Evolutionary conservation across 164 flowering plant species (phyloP).

Genomic region (Nymphaea colorata): DNA sequence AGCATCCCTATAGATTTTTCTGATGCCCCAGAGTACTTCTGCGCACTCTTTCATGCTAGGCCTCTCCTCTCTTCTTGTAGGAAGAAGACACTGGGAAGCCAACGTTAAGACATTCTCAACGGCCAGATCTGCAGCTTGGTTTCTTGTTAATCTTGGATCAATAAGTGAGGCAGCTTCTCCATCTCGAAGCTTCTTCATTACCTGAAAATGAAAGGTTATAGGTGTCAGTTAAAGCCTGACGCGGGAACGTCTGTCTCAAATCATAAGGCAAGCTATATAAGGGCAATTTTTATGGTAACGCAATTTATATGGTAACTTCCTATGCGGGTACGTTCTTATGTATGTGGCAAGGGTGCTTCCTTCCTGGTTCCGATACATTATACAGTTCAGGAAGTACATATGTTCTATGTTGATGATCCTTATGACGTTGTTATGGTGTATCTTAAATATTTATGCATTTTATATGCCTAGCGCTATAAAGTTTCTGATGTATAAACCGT

Average conservation of each 20-base stretch:
- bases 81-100: conserved; percentile 38
- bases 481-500: no score
- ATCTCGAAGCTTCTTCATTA: conserved; percentile 36
- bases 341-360: background rate
- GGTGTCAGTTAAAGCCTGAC: no score
- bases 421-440: no score
- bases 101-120: conserved; percentile 40
- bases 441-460: no score
- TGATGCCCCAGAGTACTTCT: conserved; percentile 47
- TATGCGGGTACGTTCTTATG: background rate
- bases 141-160: conserved; percentile 46
- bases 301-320: background rate
- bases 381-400: no score
- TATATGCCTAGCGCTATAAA: no score
- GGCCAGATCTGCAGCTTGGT: conserved; percentile 34
- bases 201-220: conserved; percentile 25
- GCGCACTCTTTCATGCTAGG: conserved; percentile 63
- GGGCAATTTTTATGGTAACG: no score
- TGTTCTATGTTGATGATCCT: no score
- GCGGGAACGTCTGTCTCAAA: no score
- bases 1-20: conserved; percentile 31
- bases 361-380: no score
- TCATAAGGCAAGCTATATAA: no score
- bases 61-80: conserved; percentile 31
- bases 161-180: conserved; percentile 40